Percentiles rank a stretch among this genome's conserved stretches.
phyloP scores from a whole-genome alignment of 257 asterid species.

The Solanum chiquidenum region DNA sequence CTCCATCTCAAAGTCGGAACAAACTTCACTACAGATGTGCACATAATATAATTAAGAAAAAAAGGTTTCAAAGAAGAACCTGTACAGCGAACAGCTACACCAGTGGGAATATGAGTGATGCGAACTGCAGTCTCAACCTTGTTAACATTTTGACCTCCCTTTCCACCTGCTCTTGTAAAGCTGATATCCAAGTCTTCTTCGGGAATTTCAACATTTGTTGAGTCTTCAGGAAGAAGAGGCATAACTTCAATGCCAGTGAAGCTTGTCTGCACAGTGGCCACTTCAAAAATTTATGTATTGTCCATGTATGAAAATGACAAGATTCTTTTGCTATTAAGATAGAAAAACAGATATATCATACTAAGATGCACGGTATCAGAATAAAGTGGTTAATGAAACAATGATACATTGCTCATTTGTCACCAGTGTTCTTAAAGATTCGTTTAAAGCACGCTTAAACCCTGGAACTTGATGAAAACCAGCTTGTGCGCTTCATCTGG shows the following conservation, averaged over 20 bases:
- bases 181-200: conserved; percentile 89
- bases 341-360: not conserved
- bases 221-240: conserved; percentile 96
- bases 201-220: conserved; percentile 72
- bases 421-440: not conserved
- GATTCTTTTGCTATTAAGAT: not conserved
- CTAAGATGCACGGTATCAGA: not conserved
- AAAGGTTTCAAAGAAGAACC: conserved; percentile 32
- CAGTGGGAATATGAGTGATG: conserved; percentile 88
- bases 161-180: conserved; percentile 83
- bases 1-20: not conserved
- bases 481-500: not conserved
- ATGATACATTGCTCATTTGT: not conserved
- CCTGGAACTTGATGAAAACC: not conserved
- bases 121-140: conserved; percentile 97
- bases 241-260: conserved; percentile 93
- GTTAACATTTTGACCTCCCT: conserved; percentile 97
- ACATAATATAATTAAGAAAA: not conserved
- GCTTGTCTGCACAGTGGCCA: conserved; percentile 59
- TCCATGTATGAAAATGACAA: not conserved
- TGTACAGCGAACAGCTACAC: conserved; percentile 84
- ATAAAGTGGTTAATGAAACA: not conserved
- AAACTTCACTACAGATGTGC: not conserved
- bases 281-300: not conserved
- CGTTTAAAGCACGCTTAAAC: not conserved